Base-by-base conservation (phyloP, 345 rosid species). In the Bruguiera sexangula region DNA sequence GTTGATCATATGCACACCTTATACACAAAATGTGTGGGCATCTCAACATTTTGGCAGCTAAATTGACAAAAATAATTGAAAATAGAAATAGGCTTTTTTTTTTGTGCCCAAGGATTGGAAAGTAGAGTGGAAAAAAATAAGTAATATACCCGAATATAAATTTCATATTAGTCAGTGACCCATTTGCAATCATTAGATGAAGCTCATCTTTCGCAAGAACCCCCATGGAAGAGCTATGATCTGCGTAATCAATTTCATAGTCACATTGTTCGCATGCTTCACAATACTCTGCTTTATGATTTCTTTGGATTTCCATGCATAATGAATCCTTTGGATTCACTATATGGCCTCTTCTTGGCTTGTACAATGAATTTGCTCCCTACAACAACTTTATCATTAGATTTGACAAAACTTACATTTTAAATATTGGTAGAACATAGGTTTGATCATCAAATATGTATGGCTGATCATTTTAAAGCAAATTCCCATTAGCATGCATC, bases 1-100 rank as follows among this genome's bases (percentile, higher is more conserved):
- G 98, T 76, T 94, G 98, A 83, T 94, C 96, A 82, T 91, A 94
- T 62, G 90, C 98, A 67, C 98, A 94, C 84, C 98, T 93, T 70
- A 69, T 10, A 66, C 62, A 76, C 56, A 68, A 73, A 72, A 66
- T 65, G 68, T 63, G 74, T 30, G 29, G 18, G 48, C 6, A 73
- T 51, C 63, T 66, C 58, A 59, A 64, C 63, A 78, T 31, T 67
- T 27, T 54, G 55, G 24, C 6, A 62, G 52, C 37, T 70, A 54
- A 63, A 66, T 10, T 53, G 51, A 9, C 60, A 24, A 15, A 56
- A 56, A 10, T 13, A 56, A n/a, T 56, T 56, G 16, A 24, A 24
- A 21, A 24, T 56, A 21, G 18, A 30, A 21, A 11, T 43, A 43
- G 10, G 30, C 16, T 56, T 24, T 27, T 11, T 27, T 11, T 24